Conservation (phyloP, 345 rosid species). For the Citrus inodora region DNA sequence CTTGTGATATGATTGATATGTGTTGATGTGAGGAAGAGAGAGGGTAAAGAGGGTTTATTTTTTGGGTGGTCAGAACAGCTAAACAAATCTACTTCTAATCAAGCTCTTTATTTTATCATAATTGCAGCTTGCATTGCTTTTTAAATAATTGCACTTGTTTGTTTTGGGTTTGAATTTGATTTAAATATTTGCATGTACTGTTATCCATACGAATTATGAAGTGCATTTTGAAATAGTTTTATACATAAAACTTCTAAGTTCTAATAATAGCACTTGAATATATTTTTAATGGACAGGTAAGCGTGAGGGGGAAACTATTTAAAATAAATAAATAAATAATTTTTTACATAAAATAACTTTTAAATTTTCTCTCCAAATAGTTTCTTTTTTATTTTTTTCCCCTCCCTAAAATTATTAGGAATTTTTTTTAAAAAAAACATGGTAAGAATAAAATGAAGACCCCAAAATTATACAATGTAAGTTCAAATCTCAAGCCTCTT, state of each 20-base stretch:
- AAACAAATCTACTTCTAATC: constrained; percentile 10
- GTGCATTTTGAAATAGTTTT: background rate
- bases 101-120: background rate
- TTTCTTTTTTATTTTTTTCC: too few species aligned
- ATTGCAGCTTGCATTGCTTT: background rate
- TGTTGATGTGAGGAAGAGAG: background rate
- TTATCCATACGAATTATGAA: background rate
- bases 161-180: too few species aligned
- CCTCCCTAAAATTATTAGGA: too few species aligned
- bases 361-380: too few species aligned
- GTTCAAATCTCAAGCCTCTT: background rate
- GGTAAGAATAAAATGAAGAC: background rate
- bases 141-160: background rate
- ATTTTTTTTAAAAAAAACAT: too few species aligned
- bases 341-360: too few species aligned
- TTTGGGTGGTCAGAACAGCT: constrained; percentile 40
- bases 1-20: background rate
- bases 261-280: background rate
- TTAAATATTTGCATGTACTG: background rate
- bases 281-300: background rate
- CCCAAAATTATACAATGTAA: background rate
- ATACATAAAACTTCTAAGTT: background rate
- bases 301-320: background rate
- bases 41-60: constrained; percentile 25
- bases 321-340: too few species aligned